Conservation (phyloP, 140 eudicot species). For the Oenanthe javanica region DNA sequence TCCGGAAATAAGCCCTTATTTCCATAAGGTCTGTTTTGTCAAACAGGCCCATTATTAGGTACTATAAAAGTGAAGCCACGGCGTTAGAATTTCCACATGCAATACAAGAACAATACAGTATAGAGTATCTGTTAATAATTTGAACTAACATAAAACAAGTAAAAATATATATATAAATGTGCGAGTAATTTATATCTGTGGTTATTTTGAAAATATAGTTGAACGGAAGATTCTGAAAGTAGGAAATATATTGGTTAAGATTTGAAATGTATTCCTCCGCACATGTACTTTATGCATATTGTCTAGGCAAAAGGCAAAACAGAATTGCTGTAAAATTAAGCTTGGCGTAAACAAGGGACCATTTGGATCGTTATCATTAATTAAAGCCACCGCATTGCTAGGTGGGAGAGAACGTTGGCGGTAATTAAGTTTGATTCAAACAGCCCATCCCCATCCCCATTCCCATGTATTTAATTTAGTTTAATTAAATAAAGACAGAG, state of each 20-base stretch:
- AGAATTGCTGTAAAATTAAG: not conserved
- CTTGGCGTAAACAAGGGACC: not conserved
- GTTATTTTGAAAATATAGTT: too few relatives aligned
- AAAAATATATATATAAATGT: too few relatives aligned
- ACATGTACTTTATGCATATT: not conserved
- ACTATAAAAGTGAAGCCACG: too few relatives aligned
- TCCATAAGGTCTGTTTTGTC: too few relatives aligned
- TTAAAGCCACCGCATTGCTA: slow-evolving; percentile 9
- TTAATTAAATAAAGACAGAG: not conserved
- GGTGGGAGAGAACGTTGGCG: not conserved
- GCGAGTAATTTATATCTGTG: too few relatives aligned
- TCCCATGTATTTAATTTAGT: too few relatives aligned
- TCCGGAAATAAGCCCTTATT: too few relatives aligned
- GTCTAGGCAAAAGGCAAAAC: slow-evolving; percentile 4
- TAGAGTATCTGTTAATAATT: too few relatives aligned
- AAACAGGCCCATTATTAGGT: too few relatives aligned
- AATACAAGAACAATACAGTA: too few relatives aligned
- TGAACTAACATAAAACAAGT: too few relatives aligned
- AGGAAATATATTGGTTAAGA: not conserved
- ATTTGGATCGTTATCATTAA: not conserved
- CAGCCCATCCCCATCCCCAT: not conserved
- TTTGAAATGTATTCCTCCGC: not conserved
- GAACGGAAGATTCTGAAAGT: not conserved
- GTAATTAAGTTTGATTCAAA: not conserved
- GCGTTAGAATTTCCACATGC: not conserved